Conservation (phyloP, 1,284 basidiomycete species). For the Jaminaea rosea region DNA sequence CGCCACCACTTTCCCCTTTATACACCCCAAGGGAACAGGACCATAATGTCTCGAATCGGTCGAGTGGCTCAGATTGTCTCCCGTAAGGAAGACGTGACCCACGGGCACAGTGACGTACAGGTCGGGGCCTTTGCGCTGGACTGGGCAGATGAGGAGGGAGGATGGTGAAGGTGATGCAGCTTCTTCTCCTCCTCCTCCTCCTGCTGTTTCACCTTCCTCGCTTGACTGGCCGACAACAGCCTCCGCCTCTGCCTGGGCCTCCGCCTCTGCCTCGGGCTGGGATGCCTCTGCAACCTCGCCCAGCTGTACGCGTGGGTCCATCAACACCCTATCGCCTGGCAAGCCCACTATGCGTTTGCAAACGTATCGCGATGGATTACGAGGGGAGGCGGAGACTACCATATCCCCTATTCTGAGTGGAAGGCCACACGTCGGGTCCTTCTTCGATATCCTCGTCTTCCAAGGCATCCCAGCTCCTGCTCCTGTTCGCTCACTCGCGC, state of each 20-base stretch:
- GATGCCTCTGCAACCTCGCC: no score
- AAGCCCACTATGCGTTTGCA: slow-evolving; percentile 88
- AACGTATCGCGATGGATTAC: slow-evolving; percentile 61
- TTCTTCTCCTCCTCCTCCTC: slow-evolving; percentile 2
- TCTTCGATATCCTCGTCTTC: not conserved
- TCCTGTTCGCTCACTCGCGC: no score
- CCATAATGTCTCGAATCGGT: slow-evolving; percentile 84
- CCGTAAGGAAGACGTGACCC: slow-evolving; percentile 68
- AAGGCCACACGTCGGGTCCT: not conserved
- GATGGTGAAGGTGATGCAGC: no score
- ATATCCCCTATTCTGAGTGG: slow-evolving; percentile 59
- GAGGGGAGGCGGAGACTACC: slow-evolving; percentile 66
- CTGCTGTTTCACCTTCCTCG: not conserved
- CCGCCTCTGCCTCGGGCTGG: not conserved
- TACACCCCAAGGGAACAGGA: slow-evolving; percentile 73
- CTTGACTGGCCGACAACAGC: not conserved
- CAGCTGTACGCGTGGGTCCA: slow-evolving; percentile 62
- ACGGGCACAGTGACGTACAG: slow-evolving; percentile 12
- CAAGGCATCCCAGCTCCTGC: not conserved
- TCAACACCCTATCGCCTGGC: slow-evolving; percentile 77
- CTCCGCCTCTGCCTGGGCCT: slow-evolving; percentile 2
- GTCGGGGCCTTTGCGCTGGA: no score
- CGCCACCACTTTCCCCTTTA: slow-evolving; percentile 67
- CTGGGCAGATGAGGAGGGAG: slow-evolving; percentile 6
- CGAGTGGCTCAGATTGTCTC: slow-evolving; percentile 77